These are phyloP conservation scores for Paecilomyces dactylethromorphus DNA, from an alignment of 2,329 filamentous ascomycete genomes.

Conservation along the genomic window DNA sequence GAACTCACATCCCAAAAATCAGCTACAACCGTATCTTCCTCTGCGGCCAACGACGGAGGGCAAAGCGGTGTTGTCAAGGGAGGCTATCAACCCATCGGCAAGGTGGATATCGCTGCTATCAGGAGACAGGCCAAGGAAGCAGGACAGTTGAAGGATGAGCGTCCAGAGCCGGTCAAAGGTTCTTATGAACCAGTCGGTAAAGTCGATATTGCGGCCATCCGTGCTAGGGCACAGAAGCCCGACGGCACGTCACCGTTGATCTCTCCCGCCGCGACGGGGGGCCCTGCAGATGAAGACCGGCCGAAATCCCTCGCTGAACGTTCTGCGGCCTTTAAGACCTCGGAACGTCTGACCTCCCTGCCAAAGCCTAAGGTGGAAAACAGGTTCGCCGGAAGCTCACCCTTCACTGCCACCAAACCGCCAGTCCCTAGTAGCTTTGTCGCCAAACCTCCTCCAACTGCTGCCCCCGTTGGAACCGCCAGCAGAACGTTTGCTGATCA, in stretches of 20 bases:
- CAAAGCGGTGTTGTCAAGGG: slow-evolving; percentile 67
- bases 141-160: slow-evolving; percentile 57
- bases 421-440: slow-evolving; percentile 67
- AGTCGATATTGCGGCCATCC: slow-evolving; percentile 93
- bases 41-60: slow-evolving; percentile 26
- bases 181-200: slow-evolving; percentile 93
- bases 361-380: slow-evolving; percentile 95
- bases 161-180: slow-evolving; percentile 80
- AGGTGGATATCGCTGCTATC: slow-evolving; percentile 93
- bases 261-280: slow-evolving; percentile 40
- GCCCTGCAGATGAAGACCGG: slow-evolving; percentile 42
- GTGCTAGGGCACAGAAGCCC: slow-evolving; percentile 70
- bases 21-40: slow-evolving; percentile 37
- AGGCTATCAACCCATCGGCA: slow-evolving; percentile 87
- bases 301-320: slow-evolving; percentile 67
- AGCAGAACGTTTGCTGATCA: slow-evolving; percentile 92
- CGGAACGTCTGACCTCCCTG: slow-evolving; percentile 76
- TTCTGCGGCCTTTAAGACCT: slow-evolving; percentile 62
- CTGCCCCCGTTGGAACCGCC: slow-evolving; percentile 62
- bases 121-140: slow-evolving; percentile 64
- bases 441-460: slow-evolving; percentile 52
- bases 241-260: slow-evolving; percentile 24
- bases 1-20: slow-evolving; percentile 70
- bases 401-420: slow-evolving; percentile 84
- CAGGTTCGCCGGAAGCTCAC: slow-evolving; percentile 66